These are phyloP conservation scores for Lentinus polychrous DNA, from an alignment of 1,284 basidiomycete species.

Conservation along the genomic window DNA sequence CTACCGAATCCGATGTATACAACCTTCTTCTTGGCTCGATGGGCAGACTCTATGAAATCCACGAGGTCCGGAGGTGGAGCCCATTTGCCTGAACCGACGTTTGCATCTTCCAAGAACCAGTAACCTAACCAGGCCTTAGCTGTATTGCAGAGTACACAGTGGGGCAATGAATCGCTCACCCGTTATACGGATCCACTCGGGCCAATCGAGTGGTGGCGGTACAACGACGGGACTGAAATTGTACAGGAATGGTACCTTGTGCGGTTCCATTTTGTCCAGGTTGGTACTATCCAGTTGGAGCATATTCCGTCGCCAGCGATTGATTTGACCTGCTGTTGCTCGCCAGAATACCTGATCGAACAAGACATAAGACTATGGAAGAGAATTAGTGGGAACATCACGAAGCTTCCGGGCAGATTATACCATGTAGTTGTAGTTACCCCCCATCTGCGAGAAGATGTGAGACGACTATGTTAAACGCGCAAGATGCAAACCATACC, in stretches of 20 bases:
- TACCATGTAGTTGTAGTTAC: slow-evolving; percentile 97
- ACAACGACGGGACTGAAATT: slow-evolving; percentile 91
- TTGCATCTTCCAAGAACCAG: slow-evolving; percentile 92
- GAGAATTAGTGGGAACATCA: background rate
- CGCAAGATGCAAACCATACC: slow-evolving; percentile 28
- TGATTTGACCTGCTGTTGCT: slow-evolving; percentile 89
- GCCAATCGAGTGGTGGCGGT: slow-evolving; percentile 93
- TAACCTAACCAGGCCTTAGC: slow-evolving; percentile 53
- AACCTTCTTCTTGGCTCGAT: slow-evolving; percentile 73
- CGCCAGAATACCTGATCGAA: slow-evolving; percentile 99
- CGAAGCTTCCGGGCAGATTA: slow-evolving; percentile 12
- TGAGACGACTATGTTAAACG: background rate
- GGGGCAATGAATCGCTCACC: slow-evolving; percentile 38
- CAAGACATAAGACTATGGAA: slow-evolving; percentile 71
- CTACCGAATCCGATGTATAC: slow-evolving; percentile 99
- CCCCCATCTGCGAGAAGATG: slow-evolving; percentile 68
- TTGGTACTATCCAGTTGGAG: slow-evolving; percentile 78
- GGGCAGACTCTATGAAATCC: slow-evolving; percentile 77
- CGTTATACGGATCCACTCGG: slow-evolving; percentile 95
- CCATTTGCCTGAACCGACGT: slow-evolving; percentile 85
- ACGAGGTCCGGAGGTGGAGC: slow-evolving; percentile 74
- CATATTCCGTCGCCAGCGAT: slow-evolving; percentile 82
- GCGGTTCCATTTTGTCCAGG: slow-evolving; percentile 89
- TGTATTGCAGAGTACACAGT: slow-evolving; percentile 1
- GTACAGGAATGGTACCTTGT: slow-evolving; percentile 96